These are phyloP conservation scores for Saccharomycopsis guyanensis DNA, from an alignment of 805 yeast species.

Conservation along the genomic window DNA sequence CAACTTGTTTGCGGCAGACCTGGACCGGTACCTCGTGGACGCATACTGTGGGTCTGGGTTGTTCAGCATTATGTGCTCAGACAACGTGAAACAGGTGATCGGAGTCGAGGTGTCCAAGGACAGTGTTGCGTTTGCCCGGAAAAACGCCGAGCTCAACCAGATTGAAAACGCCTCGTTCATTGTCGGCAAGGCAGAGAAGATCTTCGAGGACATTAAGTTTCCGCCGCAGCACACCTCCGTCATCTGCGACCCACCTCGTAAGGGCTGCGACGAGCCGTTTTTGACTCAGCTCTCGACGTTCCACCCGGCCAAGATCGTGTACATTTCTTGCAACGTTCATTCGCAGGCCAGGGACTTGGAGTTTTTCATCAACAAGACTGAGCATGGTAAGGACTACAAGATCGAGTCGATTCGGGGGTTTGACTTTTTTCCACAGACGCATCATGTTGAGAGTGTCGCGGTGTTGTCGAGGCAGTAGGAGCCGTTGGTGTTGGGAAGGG, in stretches of 20 bases:
- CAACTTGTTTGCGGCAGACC: conserved; percentile 43
- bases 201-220: conserved; percentile 70
- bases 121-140: conserved; percentile 78
- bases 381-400: conserved; percentile 51
- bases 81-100: conserved; percentile 72
- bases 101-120: conserved; percentile 95
- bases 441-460: conserved; percentile 85
- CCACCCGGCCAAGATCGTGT: conserved; percentile 81
- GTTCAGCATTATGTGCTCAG: conserved; percentile 79
- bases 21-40: conserved; percentile 71
- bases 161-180: conserved; percentile 76
- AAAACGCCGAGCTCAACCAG: conserved; percentile 70
- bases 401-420: conserved; percentile 87
- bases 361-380: conserved; percentile 64
- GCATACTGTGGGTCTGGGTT: conserved; percentile 96
- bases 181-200: conserved; percentile 86
- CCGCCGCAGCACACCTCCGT: conserved; percentile 77
- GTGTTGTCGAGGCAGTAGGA: conserved; percentile 50
- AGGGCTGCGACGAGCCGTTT: conserved; percentile 89
- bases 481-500: too few species aligned
- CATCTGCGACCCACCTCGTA: conserved; percentile 94
- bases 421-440: conserved; percentile 94
- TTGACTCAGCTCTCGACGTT: conserved; percentile 78
- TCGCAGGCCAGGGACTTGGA: conserved; percentile 94
- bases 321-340: conserved; percentile 94